These are phyloP conservation scores for Talaromyces funiculosus DNA, from an alignment of 2,329 filamentous ascomycete species.

Conservation along the genomic window DNA sequence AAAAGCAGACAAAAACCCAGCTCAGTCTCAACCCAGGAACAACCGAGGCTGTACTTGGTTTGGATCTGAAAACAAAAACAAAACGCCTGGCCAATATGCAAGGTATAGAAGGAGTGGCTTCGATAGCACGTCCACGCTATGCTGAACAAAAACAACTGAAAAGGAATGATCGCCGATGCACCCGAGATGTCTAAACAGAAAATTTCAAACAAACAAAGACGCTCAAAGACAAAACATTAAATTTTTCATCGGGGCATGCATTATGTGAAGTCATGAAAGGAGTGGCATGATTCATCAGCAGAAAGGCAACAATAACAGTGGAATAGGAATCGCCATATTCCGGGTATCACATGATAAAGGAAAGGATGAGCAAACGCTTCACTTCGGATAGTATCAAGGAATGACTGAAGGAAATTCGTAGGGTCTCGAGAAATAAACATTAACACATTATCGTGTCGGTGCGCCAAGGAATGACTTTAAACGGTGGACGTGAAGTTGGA, in stretches of 20 bases:
- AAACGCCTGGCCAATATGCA: slow-evolving; percentile 14
- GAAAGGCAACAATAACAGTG: slow-evolving; percentile 15
- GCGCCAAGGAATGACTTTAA: slow-evolving; percentile 15
- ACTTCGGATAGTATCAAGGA: slow-evolving; percentile 22
- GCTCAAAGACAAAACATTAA: slow-evolving; percentile 11
- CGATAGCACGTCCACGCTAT: slow-evolving; percentile 18
- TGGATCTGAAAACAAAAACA: neutral
- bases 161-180: slow-evolving; percentile 17
- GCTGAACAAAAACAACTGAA: slow-evolving; percentile 6
- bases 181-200: slow-evolving; percentile 15
- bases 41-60: neutral
- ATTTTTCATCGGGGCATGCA: slow-evolving; percentile 16
- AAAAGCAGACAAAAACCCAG: slow-evolving; percentile 32
- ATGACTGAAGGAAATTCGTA: slow-evolving; percentile 28
- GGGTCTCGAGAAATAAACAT: slow-evolving; percentile 12
- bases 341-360: slow-evolving; percentile 20
- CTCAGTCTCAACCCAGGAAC: slow-evolving; percentile 15
- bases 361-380: slow-evolving; percentile 20
- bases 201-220: slow-evolving; percentile 10
- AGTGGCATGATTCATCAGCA: slow-evolving; percentile 19
- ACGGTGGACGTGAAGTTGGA: slow-evolving; percentile 19
- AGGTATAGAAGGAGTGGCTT: slow-evolving; percentile 17
- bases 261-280: slow-evolving; percentile 17
- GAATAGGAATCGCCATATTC: slow-evolving; percentile 9
- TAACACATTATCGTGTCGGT: slow-evolving; percentile 13